Base-by-base conservation (phyloP, 2,329 filamentous ascomycete genomes). In the Penicillium rolfsii region DNA sequence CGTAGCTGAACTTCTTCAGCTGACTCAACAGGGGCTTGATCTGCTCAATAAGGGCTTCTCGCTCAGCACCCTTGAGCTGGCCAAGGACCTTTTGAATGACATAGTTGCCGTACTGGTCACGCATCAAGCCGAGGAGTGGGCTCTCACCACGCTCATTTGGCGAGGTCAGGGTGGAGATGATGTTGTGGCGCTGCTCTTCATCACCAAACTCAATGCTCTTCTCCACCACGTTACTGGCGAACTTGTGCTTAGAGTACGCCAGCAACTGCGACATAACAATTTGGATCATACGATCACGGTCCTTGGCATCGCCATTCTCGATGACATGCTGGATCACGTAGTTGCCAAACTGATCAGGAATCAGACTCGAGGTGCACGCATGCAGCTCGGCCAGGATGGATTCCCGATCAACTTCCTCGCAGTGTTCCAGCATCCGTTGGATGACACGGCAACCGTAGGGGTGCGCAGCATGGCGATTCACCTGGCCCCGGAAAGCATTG, bases 291-390 rank as follows among this genome's bases (percentile, higher is more conserved):
- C 83, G 86, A 14, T 83, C 82, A 22, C 88, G 86, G 70, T 97
- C 92, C 58, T 89, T 86, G 4, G 85, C 82, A 55, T 88, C 84
- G 26, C 93, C 93, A 64, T 91, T 87, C 62, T 89, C 82, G 63
- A 99, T 93, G 55, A 98, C 87, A 73, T 98, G 92, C 74, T 98
- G 95, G 3, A 91, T 90, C 19, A 99, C 95, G 73, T 99, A 99
- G 78, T 99, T 99, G 61, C 95, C 95, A 72, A 90, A 99, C 66
- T 93, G 89, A 71, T 98, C 91, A 0, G 87, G 87, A 65, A 97
- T 91, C 60, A 98, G 85, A 58, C 83, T 85, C 35, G 85, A 76
- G 9, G 91, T 87, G 66, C 88, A 89, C 9, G 83, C 82, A 71
- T 95, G 90, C 24, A 99, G 83, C 78, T 98, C 94, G 1, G 83